Conservation (phyloP, 2,329 filamentous ascomycete genomes). For the Cladosporium austrohemisphaericum region DNA sequence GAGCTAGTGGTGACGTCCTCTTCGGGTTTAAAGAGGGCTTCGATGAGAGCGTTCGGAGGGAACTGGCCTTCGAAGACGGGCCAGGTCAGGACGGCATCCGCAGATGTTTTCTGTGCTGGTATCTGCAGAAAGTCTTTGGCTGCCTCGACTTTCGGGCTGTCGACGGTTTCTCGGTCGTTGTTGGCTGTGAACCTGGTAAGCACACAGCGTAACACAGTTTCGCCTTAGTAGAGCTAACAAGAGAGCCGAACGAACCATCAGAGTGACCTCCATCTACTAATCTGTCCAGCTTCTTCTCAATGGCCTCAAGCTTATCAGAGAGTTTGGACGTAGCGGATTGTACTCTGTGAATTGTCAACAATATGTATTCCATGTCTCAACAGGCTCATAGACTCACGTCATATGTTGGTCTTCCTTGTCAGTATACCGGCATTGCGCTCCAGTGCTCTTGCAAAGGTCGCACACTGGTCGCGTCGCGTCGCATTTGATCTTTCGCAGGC, state of each 20-base stretch:
- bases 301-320: constrained; percentile 20
- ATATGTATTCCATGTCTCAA: not conserved
- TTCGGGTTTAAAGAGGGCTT: constrained; percentile 17
- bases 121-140: constrained; percentile 26
- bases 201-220: too few relatives aligned
- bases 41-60: constrained; percentile 22
- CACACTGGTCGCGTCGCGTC: constrained; percentile 26
- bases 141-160: constrained; percentile 2
- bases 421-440: constrained; percentile 24
- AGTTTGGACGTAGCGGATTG: constrained; percentile 17
- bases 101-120: constrained; percentile 25
- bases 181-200: constrained; percentile 1
- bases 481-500: constrained; percentile 30
- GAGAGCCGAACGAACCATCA: not conserved
- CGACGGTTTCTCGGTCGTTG: not conserved
- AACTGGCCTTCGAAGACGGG: constrained; percentile 25
- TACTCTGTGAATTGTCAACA: constrained; percentile 6
- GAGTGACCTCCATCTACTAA: constrained; percentile 2
- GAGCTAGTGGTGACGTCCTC: constrained; percentile 1
- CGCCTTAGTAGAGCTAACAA: too few relatives aligned
- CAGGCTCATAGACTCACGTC: not conserved
- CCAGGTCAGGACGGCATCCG: constrained; percentile 30
- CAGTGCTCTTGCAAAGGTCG: constrained; percentile 21
- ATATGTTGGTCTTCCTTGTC: constrained; percentile 12
- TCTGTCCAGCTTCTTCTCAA: constrained; percentile 10